A percentile compares a stretch with the other conserved stretches of the same genome.
phyloP scores from a whole-genome alignment of 2,329 filamentous ascomycete species.

The Microcyclospora pomicola region DNA sequence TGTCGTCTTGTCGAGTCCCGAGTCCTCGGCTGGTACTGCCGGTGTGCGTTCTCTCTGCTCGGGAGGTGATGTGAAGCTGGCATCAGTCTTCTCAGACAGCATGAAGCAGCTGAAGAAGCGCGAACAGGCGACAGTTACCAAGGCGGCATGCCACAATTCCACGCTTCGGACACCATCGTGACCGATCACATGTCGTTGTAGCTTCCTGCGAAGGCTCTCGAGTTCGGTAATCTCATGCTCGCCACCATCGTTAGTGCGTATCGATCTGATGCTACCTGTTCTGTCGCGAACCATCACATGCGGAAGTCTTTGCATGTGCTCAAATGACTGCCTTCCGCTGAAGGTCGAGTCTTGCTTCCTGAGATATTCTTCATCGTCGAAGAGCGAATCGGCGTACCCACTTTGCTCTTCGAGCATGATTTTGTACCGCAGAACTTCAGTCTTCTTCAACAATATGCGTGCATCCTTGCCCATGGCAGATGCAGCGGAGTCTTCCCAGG shows the following conservation, averaged over 20 bases:
- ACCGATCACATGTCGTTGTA: constrained; percentile 27
- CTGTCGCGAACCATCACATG: constrained; percentile 8
- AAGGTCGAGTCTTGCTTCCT: background rate
- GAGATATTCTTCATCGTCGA: background rate
- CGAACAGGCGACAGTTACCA: constrained; percentile 20
- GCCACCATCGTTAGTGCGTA: constrained; percentile 12
- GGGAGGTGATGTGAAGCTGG: constrained; percentile 10
- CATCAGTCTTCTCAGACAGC: no score
- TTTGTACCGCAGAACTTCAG: constrained; percentile 16
- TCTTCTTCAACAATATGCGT: constrained; percentile 21
- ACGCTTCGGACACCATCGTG: constrained; percentile 18
- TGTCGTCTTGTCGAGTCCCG: constrained; percentile 2
- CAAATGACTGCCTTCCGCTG: constrained; percentile 1
- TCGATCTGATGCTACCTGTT: constrained; percentile 15
- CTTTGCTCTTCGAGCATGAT: constrained; percentile 9
- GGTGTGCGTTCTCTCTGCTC: background rate
- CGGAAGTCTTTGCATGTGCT: constrained; percentile 6
- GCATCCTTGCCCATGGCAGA: constrained; percentile 19
- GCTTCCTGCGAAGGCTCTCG: constrained; percentile 25
- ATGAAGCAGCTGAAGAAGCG: constrained; percentile 12
- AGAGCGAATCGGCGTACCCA: constrained; percentile 1
- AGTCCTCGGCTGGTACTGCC: background rate
- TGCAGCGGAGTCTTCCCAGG: constrained; percentile 21
- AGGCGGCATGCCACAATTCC: constrained; percentile 26
- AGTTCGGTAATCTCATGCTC: constrained; percentile 19